Base-by-base conservation (phyloP, 495 filamentous ascomycete species). In the Staphylotrichum longicolle region DNA sequence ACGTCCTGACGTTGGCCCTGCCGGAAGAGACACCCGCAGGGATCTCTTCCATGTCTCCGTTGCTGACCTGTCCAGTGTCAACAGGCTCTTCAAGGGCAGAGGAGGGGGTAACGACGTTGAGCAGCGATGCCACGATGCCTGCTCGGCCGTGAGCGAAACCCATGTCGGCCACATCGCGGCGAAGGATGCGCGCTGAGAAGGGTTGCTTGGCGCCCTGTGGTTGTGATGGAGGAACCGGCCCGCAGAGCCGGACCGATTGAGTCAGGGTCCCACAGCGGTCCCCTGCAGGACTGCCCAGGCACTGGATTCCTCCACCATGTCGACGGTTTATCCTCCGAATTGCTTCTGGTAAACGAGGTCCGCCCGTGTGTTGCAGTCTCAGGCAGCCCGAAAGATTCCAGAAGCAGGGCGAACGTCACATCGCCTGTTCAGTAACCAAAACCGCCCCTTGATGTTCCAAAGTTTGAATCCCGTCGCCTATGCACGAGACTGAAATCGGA, bases 231-330 rank as follows among this genome's bases (percentile, higher is more conserved):
- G 47, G 59, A 42, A 46, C 59, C 69, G 69, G 69, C 56, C 69
- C 69, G 69, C 58, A 55, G 50, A 70, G 69, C 69, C 69, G 67
- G 57, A 56, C 56, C 62, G 62, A 61, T 58, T 60, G 42, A 20
- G 30, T 40, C 54, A 49, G 55, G 45, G 37, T 52, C 57, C 66
- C 63, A 60, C 58, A 32, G 10, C 45, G 35, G 20, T 7, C 46
- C 20, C 50, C 35, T 54, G 61, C 55, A 57, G 37, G 8, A 34
- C 51, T 46, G 42, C 32, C 40, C 37, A 40, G 37, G 15, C 7
- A 54, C 33, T 52, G 49, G 39, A n/a, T 8, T 5, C 7, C 30
- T 47, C 42, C 33, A 48, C 20, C n/a, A 48, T 20, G 7, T 30
- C 15, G 44, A 37, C 44, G 44, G 44, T 20, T n/a, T 55, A 52